These are phyloP conservation scores for Linnemannia schmuckeri DNA, from an alignment of 192 early-diverging fungal species.

Conservation along the genomic window DNA sequence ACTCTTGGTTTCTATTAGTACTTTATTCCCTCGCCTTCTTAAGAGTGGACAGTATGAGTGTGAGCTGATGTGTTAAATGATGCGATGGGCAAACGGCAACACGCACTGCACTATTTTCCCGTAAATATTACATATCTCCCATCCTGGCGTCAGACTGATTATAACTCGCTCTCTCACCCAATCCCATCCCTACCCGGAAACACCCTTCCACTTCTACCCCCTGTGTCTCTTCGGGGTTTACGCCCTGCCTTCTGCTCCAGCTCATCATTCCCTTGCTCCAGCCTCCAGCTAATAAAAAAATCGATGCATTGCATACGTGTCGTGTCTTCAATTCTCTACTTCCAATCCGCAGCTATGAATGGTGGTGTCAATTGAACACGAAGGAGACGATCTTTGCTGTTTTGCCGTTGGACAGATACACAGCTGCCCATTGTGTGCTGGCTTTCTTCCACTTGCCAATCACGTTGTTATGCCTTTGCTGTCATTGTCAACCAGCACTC, in stretches of 20 bases:
- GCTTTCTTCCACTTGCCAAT: neutral
- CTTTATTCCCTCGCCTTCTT: neutral
- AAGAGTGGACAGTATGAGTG: neutral
- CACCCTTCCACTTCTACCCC: neutral
- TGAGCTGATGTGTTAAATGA: neutral
- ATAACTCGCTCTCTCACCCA: neutral
- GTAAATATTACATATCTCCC: neutral
- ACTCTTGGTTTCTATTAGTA: too few relatives aligned
- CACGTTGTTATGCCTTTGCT: neutral
- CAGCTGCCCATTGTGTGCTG: neutral
- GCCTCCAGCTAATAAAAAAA: too few relatives aligned
- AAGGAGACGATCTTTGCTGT: neutral
- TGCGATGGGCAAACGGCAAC: neutral
- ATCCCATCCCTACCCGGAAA: slow-evolving; percentile 2
- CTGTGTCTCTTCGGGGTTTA: slow-evolving; percentile 2
- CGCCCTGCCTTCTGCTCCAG: too few relatives aligned
- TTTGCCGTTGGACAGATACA: neutral
- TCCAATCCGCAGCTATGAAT: slow-evolving; percentile 2
- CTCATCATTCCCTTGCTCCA: too few relatives aligned
- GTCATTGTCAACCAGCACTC: too few relatives aligned
- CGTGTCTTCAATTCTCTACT: neutral
- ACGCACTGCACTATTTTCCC: neutral
- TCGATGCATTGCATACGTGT: neutral
- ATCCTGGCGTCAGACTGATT: neutral
- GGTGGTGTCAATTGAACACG: neutral